Percentiles rank a stretch among this genome's conserved stretches.
These are phyloP conservation scores for Cronartium quercuum DNA, from an alignment of 1,284 basidiomycete species.

Conservation along the genomic window DNA sequence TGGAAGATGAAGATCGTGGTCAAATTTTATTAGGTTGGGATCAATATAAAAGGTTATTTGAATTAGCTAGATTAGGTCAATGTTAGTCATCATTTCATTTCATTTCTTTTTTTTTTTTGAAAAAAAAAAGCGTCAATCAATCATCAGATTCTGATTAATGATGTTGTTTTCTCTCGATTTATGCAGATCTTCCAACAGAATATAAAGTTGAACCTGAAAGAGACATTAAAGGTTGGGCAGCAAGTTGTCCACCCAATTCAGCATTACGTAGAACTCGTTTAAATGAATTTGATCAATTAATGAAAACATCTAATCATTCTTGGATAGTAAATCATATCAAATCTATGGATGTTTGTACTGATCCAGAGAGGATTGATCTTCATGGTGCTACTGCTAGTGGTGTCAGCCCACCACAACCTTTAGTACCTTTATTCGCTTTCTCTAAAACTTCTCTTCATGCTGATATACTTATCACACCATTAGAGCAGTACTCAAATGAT, in stretches of 20 bases:
- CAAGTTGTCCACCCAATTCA: constrained; percentile 37
- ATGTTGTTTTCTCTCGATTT: background rate
- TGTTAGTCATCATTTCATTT: background rate
- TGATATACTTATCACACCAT: constrained; percentile 53
- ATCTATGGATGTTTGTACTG: constrained; percentile 39
- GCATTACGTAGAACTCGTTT: background rate
- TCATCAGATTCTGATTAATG: background rate
- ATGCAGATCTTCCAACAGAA: background rate
- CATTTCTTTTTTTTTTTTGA: no score
- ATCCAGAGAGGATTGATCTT: constrained; percentile 26
- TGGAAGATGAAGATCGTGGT: background rate
- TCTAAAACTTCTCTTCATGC: constrained; percentile 49
- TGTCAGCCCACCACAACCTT: constrained; percentile 42
- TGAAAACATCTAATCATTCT: background rate
- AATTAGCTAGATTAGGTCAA: background rate
- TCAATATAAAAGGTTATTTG: background rate
- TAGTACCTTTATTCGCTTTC: constrained; percentile 47
- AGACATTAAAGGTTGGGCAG: constrained; percentile 11
- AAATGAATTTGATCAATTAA: background rate
- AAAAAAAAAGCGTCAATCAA: no score
- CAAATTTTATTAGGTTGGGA: background rate
- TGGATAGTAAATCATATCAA: constrained; percentile 15
- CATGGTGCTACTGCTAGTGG: constrained; percentile 45
- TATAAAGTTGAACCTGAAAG: background rate
- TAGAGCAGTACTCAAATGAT: constrained; percentile 51